Base-by-base conservation (phyloP, 768 basidiomycete species). In the Boletus sensibilis region DNA sequence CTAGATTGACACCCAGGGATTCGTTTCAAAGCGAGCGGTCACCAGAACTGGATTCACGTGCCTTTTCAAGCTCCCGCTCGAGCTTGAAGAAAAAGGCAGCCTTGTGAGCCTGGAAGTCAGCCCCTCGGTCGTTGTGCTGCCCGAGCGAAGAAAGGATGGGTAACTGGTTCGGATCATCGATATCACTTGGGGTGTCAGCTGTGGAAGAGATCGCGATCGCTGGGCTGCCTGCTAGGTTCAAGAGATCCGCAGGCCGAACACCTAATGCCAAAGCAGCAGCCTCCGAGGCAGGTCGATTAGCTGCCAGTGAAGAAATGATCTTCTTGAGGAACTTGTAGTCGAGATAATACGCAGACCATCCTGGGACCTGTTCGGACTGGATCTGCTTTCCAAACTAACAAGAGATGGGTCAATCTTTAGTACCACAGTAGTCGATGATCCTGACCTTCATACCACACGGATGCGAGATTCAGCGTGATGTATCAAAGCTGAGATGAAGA, bases 291-390 rank as follows among this genome's bases (percentile, higher is more conserved):
- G 94, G 92, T 56, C 92, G 85, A 71, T 94, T 91, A 31, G 91
- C 88, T 49, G 87, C 86, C 58, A 98, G 83, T 14, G 95, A 97
- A 58, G 95, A 96, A 66, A 99, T 94, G 67, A 98, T 98, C 82
- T 98, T 94, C 78, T 97, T 97, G 71, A 97, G 81, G 66, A 89
- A 90, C 79, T 99, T 99, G 83, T 99, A 99, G 76, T 98, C 95
- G 57, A 98, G 85, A 75, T 98, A 98, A 78, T 92, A 92, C 41
- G 79, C 71, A 29, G 92, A 92, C 96, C 96, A 99, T 76, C 95
- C 96, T 50, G 96, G 94, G 52, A 98, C 87, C 78, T 97, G 94
- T 72, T 96, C 90, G 31, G 90, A 85, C 73, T 94, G 94, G 59
- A 99, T 94, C 58, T 93, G 90, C 79, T 99, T 99, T 65, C 97